phyloP scores from a whole-genome alignment of 306 rosid species.

The Cucurbita ficifolia region DNA sequence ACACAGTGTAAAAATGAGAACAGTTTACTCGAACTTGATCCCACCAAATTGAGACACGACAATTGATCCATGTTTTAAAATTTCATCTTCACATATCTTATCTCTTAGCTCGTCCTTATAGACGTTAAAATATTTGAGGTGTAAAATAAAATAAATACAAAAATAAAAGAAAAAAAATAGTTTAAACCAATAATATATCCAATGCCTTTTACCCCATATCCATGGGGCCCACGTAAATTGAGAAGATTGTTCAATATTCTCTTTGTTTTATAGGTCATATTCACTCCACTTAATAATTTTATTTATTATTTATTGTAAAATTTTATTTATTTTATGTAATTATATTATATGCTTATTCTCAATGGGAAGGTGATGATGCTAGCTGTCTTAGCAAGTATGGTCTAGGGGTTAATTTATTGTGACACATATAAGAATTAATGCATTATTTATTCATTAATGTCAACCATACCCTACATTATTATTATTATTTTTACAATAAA shows the following conservation, averaged over 20 bases:
- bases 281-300: background rate
- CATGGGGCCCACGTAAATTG: background rate
- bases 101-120: background rate
- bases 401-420: background rate
- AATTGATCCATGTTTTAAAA: background rate
- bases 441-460: background rate
- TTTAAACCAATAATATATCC: background rate
- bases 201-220: background rate
- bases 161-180: background rate
- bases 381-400: background rate
- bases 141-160: background rate
- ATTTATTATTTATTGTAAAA: background rate
- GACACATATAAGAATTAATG: background rate
- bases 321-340: background rate
- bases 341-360: background rate
- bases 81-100: background rate
- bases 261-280: slow-evolving; percentile 1
- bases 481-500: background rate
- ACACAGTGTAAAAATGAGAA: too few species aligned
- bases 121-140: background rate
- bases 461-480: background rate
- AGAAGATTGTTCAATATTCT: background rate
- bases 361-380: background rate
- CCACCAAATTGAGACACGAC: background rate
- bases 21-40: background rate